A percentile compares a stretch with the other conserved stretches of the same genome.
Conservation (phyloP, 2,329 filamentous ascomycete genomes). For the Diaporthe capsici region DNA sequence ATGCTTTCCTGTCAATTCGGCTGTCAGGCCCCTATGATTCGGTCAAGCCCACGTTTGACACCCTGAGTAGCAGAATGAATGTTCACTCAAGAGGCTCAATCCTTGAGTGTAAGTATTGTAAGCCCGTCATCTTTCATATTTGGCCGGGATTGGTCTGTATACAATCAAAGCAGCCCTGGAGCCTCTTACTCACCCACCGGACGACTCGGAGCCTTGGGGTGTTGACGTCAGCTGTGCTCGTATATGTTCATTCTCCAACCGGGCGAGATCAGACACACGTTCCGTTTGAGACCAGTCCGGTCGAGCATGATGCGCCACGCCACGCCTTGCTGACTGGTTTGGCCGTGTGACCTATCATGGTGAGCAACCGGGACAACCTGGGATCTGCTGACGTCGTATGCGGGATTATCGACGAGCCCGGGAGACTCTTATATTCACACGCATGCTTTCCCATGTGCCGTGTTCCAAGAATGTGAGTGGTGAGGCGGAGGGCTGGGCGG, state of each 20-base stretch:
- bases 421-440: not conserved
- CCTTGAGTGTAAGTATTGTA: not conserved
- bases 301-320: not conserved
- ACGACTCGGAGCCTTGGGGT: not conserved
- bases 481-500: not conserved
- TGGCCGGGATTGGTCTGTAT: not conserved
- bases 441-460: conserved; percentile 12
- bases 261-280: not conserved
- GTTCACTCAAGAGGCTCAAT: not conserved
- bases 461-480: conserved; percentile 8
- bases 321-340: not conserved
- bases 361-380: not conserved
- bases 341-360: not conserved
- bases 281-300: not conserved
- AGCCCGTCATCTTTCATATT: not conserved
- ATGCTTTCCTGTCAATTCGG: not conserved
- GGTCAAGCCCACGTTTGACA: not conserved
- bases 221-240: not conserved
- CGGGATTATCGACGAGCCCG: not conserved
- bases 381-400: conserved; percentile 18
- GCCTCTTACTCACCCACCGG: not conserved
- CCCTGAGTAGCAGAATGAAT: too few species aligned
- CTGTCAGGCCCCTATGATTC: not conserved
- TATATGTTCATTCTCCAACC: too few species aligned
- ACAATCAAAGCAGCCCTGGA: not conserved